Percentiles rank a stretch among this genome's conserved stretches.
phyloP scores from a whole-genome alignment of 805 yeast species.

The Metschnikowia noctiluminum region DNA sequence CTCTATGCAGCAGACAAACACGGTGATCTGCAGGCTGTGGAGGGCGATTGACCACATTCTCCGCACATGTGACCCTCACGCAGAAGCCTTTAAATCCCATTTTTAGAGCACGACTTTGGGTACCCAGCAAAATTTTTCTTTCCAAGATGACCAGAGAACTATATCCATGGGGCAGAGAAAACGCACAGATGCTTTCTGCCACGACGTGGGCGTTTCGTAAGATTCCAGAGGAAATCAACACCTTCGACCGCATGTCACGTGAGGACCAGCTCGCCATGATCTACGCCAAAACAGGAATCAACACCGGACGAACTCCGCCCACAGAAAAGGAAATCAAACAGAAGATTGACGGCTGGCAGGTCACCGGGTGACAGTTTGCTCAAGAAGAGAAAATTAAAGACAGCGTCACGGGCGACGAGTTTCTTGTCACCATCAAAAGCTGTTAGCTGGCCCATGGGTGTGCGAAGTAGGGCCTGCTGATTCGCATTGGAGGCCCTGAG shows the following conservation, averaged over 20 bases:
- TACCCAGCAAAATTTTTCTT: too few relatives aligned
- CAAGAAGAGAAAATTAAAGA: not conserved
- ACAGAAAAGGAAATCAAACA: slow-evolving; percentile 3
- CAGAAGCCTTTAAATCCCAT: too few relatives aligned
- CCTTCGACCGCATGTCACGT: slow-evolving; percentile 7
- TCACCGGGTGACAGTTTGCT: not conserved
- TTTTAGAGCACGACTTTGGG: too few relatives aligned
- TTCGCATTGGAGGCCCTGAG: too few relatives aligned
- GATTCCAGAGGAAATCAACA: not conserved
- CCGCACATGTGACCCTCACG: too few relatives aligned
- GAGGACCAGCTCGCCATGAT: slow-evolving; percentile 8
- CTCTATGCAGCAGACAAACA: too few relatives aligned
- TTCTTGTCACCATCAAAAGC: not conserved
- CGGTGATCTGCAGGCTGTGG: too few relatives aligned
- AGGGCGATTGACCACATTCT: too few relatives aligned
- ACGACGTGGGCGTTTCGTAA: slow-evolving; percentile 5
- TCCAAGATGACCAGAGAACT: not conserved
- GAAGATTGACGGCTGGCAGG: slow-evolving; percentile 1
- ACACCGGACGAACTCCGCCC: slow-evolving; percentile 6
- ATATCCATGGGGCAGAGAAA: slow-evolving; percentile 4
- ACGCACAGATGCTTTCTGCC: slow-evolving; percentile 1
- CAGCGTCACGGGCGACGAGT: slow-evolving; percentile 2
- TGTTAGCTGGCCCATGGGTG: not conserved
- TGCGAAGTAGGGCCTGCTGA: too few relatives aligned
- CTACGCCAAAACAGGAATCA: slow-evolving; percentile 5